Evolutionary conservation across 2,329 filamentous ascomycete species (phyloP), one percentile per base, ranked within the genome.

Genomic region (Paecilomyces variotii): DNA sequence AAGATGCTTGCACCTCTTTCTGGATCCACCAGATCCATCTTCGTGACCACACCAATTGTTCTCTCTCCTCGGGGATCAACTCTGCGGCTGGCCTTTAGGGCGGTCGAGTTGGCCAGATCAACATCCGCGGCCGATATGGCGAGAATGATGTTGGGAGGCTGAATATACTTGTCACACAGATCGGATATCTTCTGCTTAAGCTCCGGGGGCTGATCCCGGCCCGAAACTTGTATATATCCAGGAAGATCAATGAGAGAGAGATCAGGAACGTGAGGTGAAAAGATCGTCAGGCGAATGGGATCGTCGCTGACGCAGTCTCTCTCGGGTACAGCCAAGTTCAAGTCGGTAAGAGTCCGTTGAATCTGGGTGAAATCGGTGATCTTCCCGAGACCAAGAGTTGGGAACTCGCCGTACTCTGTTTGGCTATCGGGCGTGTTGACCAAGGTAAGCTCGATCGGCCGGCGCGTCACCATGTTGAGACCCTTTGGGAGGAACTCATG

Each of bases 401-500:
- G 92, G 65, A 99, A 99, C 73, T 99, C 94, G 70, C 92, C 94
- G 72, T 96, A 99, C 71, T 99, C 94, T 1, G 88, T 85, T 52
- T 86, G 84, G 1, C 90, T 87, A 58, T 91, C 88, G 0, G 93
- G 93, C 0, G 93, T 97, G 74, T 99, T 97, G 74, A 99, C 87
- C 4, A 99, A 83, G 0, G 94, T 99, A 58, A 99, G 82, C 75
- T 99, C 94, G 70, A 99, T 99, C 0, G 94, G 94, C 60, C 94
- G 83, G 49, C 95, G 84, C 7, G 94, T 99, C 55, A 99, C 94
- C 94, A 99, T 99, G 69, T 99, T 99, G 50, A 87, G 87, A n/a
- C 94, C 94, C 74, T 99, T 99, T 4, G 94, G 95, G 53, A 99
- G 78, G 65, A 99, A 99, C 68, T 99, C 94, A 70, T 99, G 94